phyloP scores from a whole-genome alignment of 331 rosid genomes.

The Erythrophleum ivorense region DNA sequence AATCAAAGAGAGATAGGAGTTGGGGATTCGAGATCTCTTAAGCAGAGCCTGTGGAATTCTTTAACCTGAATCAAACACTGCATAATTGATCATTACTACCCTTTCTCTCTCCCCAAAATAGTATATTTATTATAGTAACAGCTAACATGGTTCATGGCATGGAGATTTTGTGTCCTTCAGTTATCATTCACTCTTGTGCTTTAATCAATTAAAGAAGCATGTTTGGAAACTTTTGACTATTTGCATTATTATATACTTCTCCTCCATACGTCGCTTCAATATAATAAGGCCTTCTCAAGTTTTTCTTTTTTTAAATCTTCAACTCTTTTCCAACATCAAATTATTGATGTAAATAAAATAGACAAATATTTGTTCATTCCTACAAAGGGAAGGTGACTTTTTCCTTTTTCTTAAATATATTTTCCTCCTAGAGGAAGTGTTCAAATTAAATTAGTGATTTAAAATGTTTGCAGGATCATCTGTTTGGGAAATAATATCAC shows the following conservation, averaged over 20 bases:
- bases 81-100: background rate
- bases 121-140: background rate
- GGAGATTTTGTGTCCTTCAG: conserved; percentile 27
- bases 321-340: background rate
- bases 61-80: conserved; percentile 50
- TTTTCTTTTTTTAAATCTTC: background rate
- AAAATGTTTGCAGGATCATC: too few relatives aligned
- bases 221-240: conserved; percentile 37
- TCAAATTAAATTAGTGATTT: too few relatives aligned
- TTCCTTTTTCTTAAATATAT: too few relatives aligned
- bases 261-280: background rate
- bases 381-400: too few relatives aligned
- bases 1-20: conserved; percentile 64
- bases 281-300: background rate
- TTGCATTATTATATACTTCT: background rate
- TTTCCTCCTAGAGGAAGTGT: background rate
- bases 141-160: conserved; percentile 16
- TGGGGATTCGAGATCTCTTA: conserved; percentile 74
- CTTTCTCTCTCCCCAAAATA: background rate
- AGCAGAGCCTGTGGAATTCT: conserved; percentile 45
- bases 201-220: conserved; percentile 54
- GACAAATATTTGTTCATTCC: too few relatives aligned
- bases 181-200: conserved; percentile 41
- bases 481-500: too few relatives aligned
- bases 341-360: conserved; percentile 25